A percentile compares a stretch with the other conserved stretches of the same genome.
phyloP scores from a whole-genome alignment of 768 basidiomycete species.

The Lenzites betulinus region DNA sequence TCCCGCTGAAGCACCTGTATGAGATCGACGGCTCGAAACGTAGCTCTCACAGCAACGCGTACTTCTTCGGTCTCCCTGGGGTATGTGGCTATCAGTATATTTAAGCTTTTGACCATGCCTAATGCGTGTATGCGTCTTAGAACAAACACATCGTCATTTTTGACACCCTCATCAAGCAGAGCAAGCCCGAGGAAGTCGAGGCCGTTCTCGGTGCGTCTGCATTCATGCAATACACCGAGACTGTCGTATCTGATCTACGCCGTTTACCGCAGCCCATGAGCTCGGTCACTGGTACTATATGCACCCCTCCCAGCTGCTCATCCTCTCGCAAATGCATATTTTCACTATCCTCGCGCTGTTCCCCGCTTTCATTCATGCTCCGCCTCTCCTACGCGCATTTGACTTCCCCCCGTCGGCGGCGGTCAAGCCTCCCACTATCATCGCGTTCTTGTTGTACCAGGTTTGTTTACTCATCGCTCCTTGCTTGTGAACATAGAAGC shows the following conservation, averaged over 20 bases:
- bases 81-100: slow-evolving; percentile 53
- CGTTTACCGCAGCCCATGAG: slow-evolving; percentile 70
- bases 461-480: slow-evolving; percentile 33
- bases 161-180: slow-evolving; percentile 93
- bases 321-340: slow-evolving; percentile 84
- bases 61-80: slow-evolving; percentile 97
- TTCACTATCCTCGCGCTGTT: slow-evolving; percentile 85
- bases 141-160: slow-evolving; percentile 96
- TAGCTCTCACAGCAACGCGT: slow-evolving; percentile 95
- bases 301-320: slow-evolving; percentile 88
- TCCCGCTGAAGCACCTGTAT: slow-evolving; percentile 93
- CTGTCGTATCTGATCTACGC: no score
- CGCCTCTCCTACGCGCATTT: slow-evolving; percentile 77
- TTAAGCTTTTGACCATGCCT: no score
- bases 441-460: slow-evolving; percentile 88
- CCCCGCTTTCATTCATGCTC: slow-evolving; percentile 86
- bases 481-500: not conserved
- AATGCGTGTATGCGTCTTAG: slow-evolving; percentile 35
- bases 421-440: slow-evolving; percentile 71
- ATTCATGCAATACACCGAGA: not conserved
- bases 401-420: slow-evolving; percentile 72
- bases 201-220: slow-evolving; percentile 75
- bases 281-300: slow-evolving; percentile 95
- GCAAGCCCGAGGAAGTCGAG: slow-evolving; percentile 89
- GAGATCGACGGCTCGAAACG: slow-evolving; percentile 98